Percentiles rank a stretch among this genome's conserved stretches.
Evolutionary conservation across 768 basidiomycete genomes (phyloP).

Genomic region (Chalciporus chontae): DNA sequence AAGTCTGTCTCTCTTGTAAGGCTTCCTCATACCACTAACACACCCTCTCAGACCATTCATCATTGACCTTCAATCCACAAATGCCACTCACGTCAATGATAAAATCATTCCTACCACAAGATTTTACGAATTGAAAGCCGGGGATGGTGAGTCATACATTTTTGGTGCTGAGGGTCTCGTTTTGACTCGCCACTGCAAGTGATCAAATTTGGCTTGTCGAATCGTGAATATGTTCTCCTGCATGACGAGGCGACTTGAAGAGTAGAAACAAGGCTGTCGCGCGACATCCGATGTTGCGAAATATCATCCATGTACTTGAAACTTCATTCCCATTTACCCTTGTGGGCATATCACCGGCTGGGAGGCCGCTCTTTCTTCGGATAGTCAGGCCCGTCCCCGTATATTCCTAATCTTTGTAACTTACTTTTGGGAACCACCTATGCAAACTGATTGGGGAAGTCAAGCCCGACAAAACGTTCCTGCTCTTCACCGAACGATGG

Average conservation of each 20-base stretch:
- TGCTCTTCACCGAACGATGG: too few species aligned
- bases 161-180: not conserved
- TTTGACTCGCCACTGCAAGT: conserved; percentile 42
- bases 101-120: conserved; percentile 79
- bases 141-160: conserved; percentile 60
- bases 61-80: conserved; percentile 98
- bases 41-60: conserved; percentile 73
- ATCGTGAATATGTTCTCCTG: conserved; percentile 79
- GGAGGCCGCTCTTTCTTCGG: not conserved
- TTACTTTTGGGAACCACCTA: not conserved
- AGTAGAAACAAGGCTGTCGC: not conserved
- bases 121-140: conserved; percentile 77
- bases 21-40: conserved; percentile 7
- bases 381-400: not conserved
- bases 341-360: too few species aligned
- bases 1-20: conserved; percentile 57
- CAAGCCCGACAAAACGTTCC: too few species aligned
- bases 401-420: not conserved
- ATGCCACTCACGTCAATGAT: conserved; percentile 90
- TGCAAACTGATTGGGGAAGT: too few species aligned
- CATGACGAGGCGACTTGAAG: conserved; percentile 67
- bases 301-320: not conserved
- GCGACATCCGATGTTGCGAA: not conserved
- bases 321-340: not conserved
- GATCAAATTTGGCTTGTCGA: conserved; percentile 80